phyloP scores from a whole-genome alignment of 2,329 filamentous ascomycete genomes.

The Cephalotrichum gorgonifer region DNA sequence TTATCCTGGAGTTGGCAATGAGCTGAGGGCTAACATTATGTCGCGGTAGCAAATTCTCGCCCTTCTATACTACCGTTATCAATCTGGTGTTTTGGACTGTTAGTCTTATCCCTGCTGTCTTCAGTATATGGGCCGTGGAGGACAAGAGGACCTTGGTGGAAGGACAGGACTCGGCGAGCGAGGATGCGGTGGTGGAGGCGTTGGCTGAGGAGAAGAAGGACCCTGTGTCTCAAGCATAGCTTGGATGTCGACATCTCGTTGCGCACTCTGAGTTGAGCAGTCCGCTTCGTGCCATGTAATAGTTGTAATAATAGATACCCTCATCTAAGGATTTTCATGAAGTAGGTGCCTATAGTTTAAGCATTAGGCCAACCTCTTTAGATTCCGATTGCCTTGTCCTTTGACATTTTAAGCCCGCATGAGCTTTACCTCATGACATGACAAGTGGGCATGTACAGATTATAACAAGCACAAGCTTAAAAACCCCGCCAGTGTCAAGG shows the following conservation, averaged over 20 bases:
- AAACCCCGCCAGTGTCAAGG: too few species aligned
- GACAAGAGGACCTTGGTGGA: constrained; percentile 4
- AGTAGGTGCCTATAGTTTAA: too few species aligned
- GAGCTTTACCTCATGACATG: too few species aligned
- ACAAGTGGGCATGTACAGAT: too few species aligned
- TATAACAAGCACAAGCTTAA: too few species aligned
- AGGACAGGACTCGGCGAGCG: background rate
- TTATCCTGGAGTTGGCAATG: background rate
- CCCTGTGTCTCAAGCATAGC: background rate
- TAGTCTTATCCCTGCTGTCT: constrained; percentile 11
- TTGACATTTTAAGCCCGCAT: background rate
- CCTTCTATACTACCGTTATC: constrained; percentile 14
- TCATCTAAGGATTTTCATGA: too few species aligned
- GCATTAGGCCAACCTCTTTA: too few species aligned
- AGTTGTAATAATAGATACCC: too few species aligned
- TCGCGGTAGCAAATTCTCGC: constrained; percentile 13
- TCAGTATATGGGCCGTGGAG: constrained; percentile 12
- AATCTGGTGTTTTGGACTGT: constrained; percentile 14
- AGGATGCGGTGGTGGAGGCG: background rate
- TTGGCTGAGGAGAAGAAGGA: background rate
- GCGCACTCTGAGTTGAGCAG: too few species aligned
- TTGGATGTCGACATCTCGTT: too few species aligned
- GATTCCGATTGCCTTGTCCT: too few species aligned
- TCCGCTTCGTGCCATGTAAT: too few species aligned
- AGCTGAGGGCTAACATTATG: background rate